A percentile compares a stretch with the other conserved stretches of the same genome.
Conservation (phyloP, 106 monocot species). For the Apostasia shenzhenica region DNA sequence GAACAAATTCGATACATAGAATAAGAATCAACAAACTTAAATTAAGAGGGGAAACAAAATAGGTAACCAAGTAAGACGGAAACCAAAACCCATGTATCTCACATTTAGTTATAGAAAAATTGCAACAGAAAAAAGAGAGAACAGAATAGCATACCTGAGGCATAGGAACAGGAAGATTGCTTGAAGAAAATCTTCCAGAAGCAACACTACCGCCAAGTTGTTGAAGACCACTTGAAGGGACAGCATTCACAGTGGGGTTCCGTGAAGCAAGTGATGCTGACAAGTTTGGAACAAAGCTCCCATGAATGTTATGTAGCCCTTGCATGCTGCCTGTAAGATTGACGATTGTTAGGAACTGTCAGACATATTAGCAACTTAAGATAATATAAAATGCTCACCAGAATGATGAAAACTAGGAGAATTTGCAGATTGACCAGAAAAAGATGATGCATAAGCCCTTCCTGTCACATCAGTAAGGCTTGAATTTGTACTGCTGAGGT, state of each 20-base stretch:
- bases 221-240: constrained; percentile 73
- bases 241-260: constrained; percentile 50
- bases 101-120: neutral
- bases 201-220: constrained; percentile 69
- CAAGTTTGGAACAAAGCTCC: constrained; percentile 63
- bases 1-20: constrained; percentile 2
- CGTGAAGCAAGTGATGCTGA: constrained; percentile 59
- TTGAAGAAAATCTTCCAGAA: constrained; percentile 66
- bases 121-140: neutral
- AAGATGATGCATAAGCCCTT: constrained; percentile 54
- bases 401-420: constrained; percentile 79
- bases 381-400: constrained; percentile 27
- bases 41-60: neutral
- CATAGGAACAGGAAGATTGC: constrained; percentile 60
- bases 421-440: constrained; percentile 67
- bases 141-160: constrained; percentile 51
- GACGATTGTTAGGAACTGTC: too few species aligned
- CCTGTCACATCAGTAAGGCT: constrained; percentile 74
- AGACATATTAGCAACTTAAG: neutral
- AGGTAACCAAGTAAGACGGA: neutral
- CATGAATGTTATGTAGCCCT: constrained; percentile 82
- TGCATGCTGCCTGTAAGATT: constrained; percentile 36
- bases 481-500: constrained; percentile 24
- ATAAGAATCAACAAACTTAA: neutral
- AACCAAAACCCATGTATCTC: too few species aligned